Evolutionary conservation across 176 grass and related monocot genomes (phyloP).

Genomic region (Phragmites australis): DNA sequence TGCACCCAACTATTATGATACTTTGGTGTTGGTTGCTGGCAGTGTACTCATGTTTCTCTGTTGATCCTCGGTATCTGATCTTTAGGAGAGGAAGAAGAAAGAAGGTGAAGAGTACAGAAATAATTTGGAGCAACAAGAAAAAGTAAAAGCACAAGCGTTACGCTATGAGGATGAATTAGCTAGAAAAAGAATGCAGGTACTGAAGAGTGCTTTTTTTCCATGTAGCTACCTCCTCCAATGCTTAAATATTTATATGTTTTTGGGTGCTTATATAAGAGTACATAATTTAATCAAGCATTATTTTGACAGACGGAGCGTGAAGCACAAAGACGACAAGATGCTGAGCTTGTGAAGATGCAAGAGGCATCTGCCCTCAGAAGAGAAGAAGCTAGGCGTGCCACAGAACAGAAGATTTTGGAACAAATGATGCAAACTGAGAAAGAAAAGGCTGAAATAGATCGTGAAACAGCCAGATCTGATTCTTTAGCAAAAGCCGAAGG

Average conservation of each 20-base stretch:
- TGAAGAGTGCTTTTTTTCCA: not conserved
- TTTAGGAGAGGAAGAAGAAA: slow-evolving; percentile 69
- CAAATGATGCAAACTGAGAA: slow-evolving; percentile 52
- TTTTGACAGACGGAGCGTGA: slow-evolving; percentile 70
- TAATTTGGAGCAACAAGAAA: slow-evolving; percentile 53
- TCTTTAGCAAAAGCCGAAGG: slow-evolving; percentile 60
- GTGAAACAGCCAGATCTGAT: slow-evolving; percentile 40
- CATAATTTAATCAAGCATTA: slow-evolving; percentile 18
- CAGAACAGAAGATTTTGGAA: slow-evolving; percentile 69
- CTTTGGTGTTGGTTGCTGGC: slow-evolving; percentile 6
- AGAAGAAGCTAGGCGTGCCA: slow-evolving; percentile 69
- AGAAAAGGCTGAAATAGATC: slow-evolving; percentile 57
- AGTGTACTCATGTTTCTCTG: not conserved
- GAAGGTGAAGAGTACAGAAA: slow-evolving; percentile 74
- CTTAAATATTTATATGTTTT: slow-evolving; percentile 9
- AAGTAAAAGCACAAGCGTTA: slow-evolving; percentile 74
- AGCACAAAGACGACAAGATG: slow-evolving; percentile 62
- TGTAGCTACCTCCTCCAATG: not conserved
- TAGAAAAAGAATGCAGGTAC: slow-evolving; percentile 85
- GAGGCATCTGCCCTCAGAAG: slow-evolving; percentile 62
- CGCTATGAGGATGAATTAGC: slow-evolving; percentile 86
- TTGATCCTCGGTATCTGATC: slow-evolving; percentile 32
- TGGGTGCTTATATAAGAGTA: slow-evolving; percentile 8
- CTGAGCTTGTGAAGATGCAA: slow-evolving; percentile 94
- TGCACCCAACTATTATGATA: not conserved